Evolutionary conservation across 176 grass and related monocot species (phyloP).

Genomic region (Bromus sterilis): DNA sequence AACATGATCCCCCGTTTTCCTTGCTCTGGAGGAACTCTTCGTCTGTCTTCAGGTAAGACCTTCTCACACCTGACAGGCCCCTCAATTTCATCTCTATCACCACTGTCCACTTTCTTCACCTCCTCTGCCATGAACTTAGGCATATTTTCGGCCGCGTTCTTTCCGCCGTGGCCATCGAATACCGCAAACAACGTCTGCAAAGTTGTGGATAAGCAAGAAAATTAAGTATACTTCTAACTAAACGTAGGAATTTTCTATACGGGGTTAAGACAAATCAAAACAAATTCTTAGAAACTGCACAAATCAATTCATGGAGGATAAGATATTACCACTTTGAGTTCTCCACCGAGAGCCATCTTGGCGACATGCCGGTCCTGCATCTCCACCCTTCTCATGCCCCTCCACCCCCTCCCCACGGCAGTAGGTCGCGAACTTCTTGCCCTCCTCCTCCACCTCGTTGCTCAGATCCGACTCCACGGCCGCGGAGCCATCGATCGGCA

Average conservation of each 20-base stretch:
- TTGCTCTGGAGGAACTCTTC: constrained; percentile 67
- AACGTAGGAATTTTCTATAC: neutral
- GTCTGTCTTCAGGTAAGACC: constrained; percentile 66
- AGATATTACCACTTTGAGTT: constrained; percentile 53
- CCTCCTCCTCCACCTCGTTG: constrained; percentile 67
- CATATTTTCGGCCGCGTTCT: constrained; percentile 72
- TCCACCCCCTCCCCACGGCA: constrained; percentile 87
- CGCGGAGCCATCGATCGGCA: constrained; percentile 31
- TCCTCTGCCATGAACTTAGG: too few species aligned
- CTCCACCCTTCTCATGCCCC: constrained; percentile 64
- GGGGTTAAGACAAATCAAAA: neutral
- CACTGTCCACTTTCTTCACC: constrained; percentile 16
- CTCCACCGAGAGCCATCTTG: constrained; percentile 47
- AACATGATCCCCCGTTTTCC: constrained; percentile 65
- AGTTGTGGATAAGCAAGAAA: neutral
- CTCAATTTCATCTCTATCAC: constrained; percentile 29
- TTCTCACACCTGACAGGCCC: constrained; percentile 45
- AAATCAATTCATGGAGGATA: neutral
- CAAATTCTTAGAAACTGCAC: neutral
- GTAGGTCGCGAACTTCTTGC: constrained; percentile 60
- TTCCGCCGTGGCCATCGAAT: constrained; percentile 87
- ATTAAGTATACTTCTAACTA: neutral
- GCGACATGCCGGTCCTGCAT: constrained; percentile 92
- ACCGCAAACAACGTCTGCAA: constrained; percentile 82
- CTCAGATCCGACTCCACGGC: constrained; percentile 38